Evolutionary conservation across 257 asterid species (phyloP), one percentile per base, ranked within the genome.

Genomic region (Nicotiana benthamiana): DNA sequence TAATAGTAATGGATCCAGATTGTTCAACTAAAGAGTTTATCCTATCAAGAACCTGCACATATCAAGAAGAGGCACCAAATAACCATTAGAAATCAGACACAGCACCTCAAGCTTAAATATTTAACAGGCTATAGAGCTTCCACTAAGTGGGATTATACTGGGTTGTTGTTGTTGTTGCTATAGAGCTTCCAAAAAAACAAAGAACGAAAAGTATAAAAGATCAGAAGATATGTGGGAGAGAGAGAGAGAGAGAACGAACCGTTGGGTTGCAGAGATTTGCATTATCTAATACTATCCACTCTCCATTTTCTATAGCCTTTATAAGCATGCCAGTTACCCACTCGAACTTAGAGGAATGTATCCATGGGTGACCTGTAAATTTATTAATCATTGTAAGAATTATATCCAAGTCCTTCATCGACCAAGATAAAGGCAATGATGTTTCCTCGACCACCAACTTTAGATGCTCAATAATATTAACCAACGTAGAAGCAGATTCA

Each of bases 181-280:
- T 12, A 46, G 43, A 15, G 43, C 51, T 72, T 15, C 40, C 78
- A 46, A n/a, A n/a, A 72, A 20, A 72, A 46, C 24, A 48, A 72
- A 1, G 3, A 46, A 72, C 7, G 40, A 46, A 4, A 74, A 46
- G 27, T 32, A 24, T 6, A 24, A 64, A 48, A 48, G 61, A 74
- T 10, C 79, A 74, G 13, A 70, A 70, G 59, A 52, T 36, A 48
- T 74, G 43, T n/a, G n/a, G n/a, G n/a, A n/a, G n/a, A 24, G 22
- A 15, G 61, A 46, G 40, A 46, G 59, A 68, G 63, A 70, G 46
- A 61, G 56, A 81, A 89, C 93, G 27, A 32, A 95, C 99, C 97
- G 98, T 96, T 70, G 99, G 98, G 84, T 94, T 96, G 91, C 99
- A 96, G 82, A 96, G 96, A 87, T 96, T 96, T 24, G 99, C 99